phyloP scores from a whole-genome alignment of 352 stramenopile species.

The Globisporangium mamillatum region DNA sequence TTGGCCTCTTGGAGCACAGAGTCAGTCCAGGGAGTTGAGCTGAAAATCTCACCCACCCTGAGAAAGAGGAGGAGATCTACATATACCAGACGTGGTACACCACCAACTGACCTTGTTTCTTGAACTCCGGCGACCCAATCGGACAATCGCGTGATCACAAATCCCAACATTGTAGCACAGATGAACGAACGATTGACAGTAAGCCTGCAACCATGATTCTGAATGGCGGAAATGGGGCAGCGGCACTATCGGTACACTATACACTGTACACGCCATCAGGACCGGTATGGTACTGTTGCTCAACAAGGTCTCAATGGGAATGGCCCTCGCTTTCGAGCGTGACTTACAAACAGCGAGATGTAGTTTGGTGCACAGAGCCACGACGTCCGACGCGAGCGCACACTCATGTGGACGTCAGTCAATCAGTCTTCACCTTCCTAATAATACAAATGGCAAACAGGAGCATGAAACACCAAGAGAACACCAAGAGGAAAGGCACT shows the following conservation, averaged over 20 bases:
- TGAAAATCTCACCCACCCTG: background rate
- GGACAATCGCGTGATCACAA: background rate
- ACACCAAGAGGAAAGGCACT: too few species aligned
- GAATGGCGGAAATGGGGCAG: background rate
- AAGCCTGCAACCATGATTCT: background rate
- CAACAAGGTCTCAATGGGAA: background rate
- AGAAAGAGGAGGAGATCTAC: background rate
- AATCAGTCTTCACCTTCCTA: too few species aligned
- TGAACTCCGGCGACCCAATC: background rate
- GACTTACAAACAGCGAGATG: background rate
- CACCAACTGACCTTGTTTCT: background rate
- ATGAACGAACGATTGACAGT: background rate
- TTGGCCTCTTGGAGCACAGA: background rate
- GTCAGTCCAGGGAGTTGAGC: background rate
- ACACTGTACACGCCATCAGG: background rate
- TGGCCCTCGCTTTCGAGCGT: background rate
- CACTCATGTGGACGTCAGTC: background rate
- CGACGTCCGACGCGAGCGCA: too few species aligned
- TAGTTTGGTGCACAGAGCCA: background rate
- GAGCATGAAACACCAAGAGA: too few species aligned
- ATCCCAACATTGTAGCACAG: background rate
- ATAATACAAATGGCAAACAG: too few species aligned
- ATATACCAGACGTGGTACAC: background rate
- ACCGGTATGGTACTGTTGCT: background rate
- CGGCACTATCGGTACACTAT: too few species aligned